Evolutionary conservation across 306 rosid species (phyloP).

Genomic region (Lathyrus aphaca): DNA sequence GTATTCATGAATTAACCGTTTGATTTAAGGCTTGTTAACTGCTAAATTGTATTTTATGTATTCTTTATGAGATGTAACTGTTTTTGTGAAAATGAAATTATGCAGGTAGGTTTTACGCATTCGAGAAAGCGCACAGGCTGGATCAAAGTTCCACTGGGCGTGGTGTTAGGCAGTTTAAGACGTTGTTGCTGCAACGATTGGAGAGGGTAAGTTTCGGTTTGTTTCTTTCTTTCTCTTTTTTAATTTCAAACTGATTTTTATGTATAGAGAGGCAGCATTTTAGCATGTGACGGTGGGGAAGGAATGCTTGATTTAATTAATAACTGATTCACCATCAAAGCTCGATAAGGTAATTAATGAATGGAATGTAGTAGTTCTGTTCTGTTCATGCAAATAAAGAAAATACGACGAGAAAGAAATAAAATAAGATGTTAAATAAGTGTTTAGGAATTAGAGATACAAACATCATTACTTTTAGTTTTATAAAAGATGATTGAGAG

Average conservation of each 20-base stretch:
- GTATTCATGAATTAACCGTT: not conserved
- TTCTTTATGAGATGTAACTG: too few relatives aligned
- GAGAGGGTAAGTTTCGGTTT: slow-evolving; percentile 62
- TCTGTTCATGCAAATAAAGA: too few relatives aligned
- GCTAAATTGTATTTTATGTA: not conserved
- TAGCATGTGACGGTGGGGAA: not conserved
- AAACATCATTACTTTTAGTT: too few relatives aligned
- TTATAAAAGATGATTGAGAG: too few relatives aligned
- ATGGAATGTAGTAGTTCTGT: too few relatives aligned
- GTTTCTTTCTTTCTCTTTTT: not conserved
- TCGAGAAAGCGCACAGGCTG: slow-evolving; percentile 93
- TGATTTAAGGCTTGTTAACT: not conserved
- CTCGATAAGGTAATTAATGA: not conserved
- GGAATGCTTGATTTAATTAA: not conserved
- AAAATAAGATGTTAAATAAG: too few relatives aligned
- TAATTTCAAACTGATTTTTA: not conserved
- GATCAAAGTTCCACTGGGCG: slow-evolving; percentile 88
- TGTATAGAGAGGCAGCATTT: not conserved
- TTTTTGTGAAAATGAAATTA: not conserved
- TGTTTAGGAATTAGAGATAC: too few relatives aligned
- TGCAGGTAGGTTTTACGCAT: slow-evolving; percentile 93
- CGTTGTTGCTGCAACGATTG: slow-evolving; percentile 72
- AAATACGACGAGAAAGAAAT: too few relatives aligned
- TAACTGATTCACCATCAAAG: not conserved
- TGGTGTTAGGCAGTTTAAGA: slow-evolving; percentile 97